A percentile compares a stretch with the other conserved stretches of the same genome.
Conservation (phyloP, 2,329 filamentous ascomycete genomes). For the Helminthosporium solani region DNA sequence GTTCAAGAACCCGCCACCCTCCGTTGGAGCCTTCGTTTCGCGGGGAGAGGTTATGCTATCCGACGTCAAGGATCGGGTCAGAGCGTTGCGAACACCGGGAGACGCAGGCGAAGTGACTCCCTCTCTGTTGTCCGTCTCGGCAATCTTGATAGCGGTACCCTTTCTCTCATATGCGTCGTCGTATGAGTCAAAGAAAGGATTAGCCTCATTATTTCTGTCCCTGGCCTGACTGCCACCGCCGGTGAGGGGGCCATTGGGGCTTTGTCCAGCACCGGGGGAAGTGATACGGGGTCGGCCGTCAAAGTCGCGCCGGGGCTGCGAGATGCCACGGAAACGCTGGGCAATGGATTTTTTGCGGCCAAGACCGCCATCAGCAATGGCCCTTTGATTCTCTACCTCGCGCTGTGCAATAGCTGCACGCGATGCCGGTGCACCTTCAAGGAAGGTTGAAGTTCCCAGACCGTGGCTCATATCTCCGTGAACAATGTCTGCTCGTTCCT, state of each 20-base stretch:
- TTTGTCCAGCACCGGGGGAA: slow-evolving; percentile 52
- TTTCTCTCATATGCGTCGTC: slow-evolving; percentile 66
- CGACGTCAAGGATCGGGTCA: slow-evolving; percentile 36
- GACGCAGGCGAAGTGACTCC: slow-evolving; percentile 25
- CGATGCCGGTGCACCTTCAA: slow-evolving; percentile 89
- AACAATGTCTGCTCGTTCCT: slow-evolving; percentile 61
- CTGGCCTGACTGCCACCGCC: slow-evolving; percentile 43
- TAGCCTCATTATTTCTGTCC: slow-evolving; percentile 52
- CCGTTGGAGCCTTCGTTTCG: slow-evolving; percentile 25
- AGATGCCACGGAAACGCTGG: slow-evolving; percentile 85
- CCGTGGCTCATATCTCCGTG: slow-evolving; percentile 83
- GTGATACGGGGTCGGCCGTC: slow-evolving; percentile 39
- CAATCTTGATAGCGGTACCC: slow-evolving; percentile 57
- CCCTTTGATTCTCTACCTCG: slow-evolving; percentile 63
- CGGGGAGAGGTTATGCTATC: slow-evolving; percentile 30
- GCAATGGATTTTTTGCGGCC: slow-evolving; percentile 93
- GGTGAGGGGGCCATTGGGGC: slow-evolving; percentile 34
- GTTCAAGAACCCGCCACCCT: slow-evolving; percentile 33
- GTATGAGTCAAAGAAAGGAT: slow-evolving; percentile 85
- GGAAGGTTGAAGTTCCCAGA: slow-evolving; percentile 89
- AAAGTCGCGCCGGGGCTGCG: slow-evolving; percentile 64
- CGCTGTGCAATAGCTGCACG: slow-evolving; percentile 74
- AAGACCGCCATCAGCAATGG: slow-evolving; percentile 52
- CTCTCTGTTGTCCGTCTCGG: slow-evolving; percentile 39
- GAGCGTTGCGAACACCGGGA: slow-evolving; percentile 28